Percentiles rank a stretch among this genome's conserved stretches.
Evolutionary conservation across 306 rosid genomes (phyloP).

Genomic region (Trifolium pratense): DNA sequence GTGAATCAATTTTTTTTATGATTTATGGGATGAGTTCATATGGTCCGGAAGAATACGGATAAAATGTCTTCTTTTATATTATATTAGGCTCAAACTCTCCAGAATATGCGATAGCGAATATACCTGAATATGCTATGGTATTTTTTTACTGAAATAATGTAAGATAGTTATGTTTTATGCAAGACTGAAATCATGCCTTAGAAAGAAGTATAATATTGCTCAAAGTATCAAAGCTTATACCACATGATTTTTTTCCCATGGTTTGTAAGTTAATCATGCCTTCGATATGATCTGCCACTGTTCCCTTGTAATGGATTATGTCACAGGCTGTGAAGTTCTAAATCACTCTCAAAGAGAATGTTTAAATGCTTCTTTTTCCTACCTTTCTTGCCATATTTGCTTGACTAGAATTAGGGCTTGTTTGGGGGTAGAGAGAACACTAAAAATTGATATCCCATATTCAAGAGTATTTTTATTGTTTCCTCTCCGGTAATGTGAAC

Average conservation of each 20-base stretch:
- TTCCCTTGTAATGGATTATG: background rate
- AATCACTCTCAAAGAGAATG: background rate
- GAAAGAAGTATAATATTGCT: background rate
- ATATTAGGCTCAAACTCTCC: constrained; percentile 6
- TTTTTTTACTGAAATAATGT: constrained; percentile 9
- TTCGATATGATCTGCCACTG: background rate
- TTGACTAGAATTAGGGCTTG: background rate
- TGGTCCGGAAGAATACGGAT: too few relatives aligned
- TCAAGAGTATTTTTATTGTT: background rate
- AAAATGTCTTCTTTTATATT: constrained; percentile 17
- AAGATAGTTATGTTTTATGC: constrained; percentile 31
- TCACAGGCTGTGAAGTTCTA: background rate
- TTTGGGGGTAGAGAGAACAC: constrained; percentile 8
- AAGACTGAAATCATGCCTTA: constrained; percentile 7
- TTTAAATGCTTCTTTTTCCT: background rate
- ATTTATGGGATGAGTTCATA: constrained; percentile 28
- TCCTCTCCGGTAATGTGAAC: background rate
- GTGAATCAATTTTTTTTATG: constrained; percentile 21
- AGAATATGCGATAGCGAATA: too few relatives aligned
- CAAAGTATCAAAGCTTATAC: constrained; percentile 15
- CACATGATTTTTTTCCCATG: background rate
- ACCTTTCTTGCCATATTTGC: constrained; percentile 4
- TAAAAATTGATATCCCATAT: background rate
- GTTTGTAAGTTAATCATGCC: constrained; percentile 25
- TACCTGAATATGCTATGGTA: too few relatives aligned